Evolutionary conservation across 108 stramenopile genomes (phyloP), one percentile per base, ranked within the genome.

Genomic region (Nitzschia putrida): DNA sequence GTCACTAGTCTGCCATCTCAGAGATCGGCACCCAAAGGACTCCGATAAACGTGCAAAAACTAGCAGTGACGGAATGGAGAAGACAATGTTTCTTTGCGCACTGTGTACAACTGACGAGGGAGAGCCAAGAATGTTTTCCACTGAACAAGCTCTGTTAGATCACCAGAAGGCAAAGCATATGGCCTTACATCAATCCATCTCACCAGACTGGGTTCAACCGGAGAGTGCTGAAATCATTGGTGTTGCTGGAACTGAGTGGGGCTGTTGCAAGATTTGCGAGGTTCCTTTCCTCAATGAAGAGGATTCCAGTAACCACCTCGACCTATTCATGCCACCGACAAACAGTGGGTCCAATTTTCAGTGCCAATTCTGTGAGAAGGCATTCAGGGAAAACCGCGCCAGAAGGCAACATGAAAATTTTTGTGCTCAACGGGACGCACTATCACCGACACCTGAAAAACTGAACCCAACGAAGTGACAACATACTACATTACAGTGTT

Each of bases 111-210:
- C n/a, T 3, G 69, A 50, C 29, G 23, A 45, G 37, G 52, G 41
- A 20, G 41, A 40, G 34, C 37, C 53, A 22, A 75, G 87, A 60
- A 64, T 29, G 53, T 91, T 91, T 76, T 66, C 75, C 37, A 80
- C 83, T 51, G 54, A 55, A 24, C 76, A 85, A 64, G 88, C 85
- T 20, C 70, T 91, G 51, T 23, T 77, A 12, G 87, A 83, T 55
- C 93, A 94, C 61, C 64, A 80, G 9, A 56, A 73, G 24, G 90
- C 90, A 50, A 91, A 89, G 55, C 93, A 94, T 64, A 69, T 61
- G 22, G 93, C 81, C 14, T 44, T 69, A 8, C 85, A 94, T 57
- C 57, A 66, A 12, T 68, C 78, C 9, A 88, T 91, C 39, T 72
- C 74, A 39, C 93, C 93, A 11, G 88, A 87, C 61, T 91, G 93